A percentile compares a stretch with the other conserved stretches of the same genome.
Conservation (phyloP, 164 flowering plant species). For the Vitis rupestris region DNA sequence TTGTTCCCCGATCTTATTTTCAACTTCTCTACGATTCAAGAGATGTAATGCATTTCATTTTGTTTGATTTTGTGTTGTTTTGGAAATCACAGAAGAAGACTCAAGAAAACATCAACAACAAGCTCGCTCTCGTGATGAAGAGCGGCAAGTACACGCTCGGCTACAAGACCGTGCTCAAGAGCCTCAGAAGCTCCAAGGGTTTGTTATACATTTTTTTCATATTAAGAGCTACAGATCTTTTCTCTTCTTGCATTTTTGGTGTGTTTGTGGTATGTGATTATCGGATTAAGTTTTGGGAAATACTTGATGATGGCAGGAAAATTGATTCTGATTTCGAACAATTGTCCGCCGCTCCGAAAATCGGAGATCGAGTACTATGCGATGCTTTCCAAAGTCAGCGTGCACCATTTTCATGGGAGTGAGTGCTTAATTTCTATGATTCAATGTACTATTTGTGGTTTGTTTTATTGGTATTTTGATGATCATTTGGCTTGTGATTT, state of each 20-base stretch:
- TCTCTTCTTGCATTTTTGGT: too few relatives aligned
- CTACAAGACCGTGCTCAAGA: conserved; percentile 71
- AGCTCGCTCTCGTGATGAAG: conserved; percentile 83
- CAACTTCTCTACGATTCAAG: too few relatives aligned
- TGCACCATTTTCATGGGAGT: conserved; percentile 79
- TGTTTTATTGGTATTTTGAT: too few relatives aligned
- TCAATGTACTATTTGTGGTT: too few relatives aligned
- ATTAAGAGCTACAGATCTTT: too few relatives aligned
- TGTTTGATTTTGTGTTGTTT: neutral
- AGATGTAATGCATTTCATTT: too few relatives aligned
- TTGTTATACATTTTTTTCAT: neutral
- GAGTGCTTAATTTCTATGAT: conserved; percentile 20
- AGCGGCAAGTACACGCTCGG: conserved; percentile 80
- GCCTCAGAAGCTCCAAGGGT: conserved; percentile 74
- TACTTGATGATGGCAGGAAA: conserved; percentile 30
- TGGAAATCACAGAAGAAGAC: conserved; percentile 64
- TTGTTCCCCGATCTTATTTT: too few relatives aligned
- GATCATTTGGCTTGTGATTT: too few relatives aligned
- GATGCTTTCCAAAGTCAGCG: conserved; percentile 69
- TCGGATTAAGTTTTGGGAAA: too few relatives aligned
- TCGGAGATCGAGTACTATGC: conserved; percentile 80
- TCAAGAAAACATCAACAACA: conserved; percentile 80
- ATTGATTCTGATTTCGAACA: conserved; percentile 59
- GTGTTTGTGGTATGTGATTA: too few relatives aligned
- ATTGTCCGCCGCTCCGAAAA: conserved; percentile 72